phyloP scores from a whole-genome alignment of 129 eudicot species.

The Oenanthe sinensis region DNA sequence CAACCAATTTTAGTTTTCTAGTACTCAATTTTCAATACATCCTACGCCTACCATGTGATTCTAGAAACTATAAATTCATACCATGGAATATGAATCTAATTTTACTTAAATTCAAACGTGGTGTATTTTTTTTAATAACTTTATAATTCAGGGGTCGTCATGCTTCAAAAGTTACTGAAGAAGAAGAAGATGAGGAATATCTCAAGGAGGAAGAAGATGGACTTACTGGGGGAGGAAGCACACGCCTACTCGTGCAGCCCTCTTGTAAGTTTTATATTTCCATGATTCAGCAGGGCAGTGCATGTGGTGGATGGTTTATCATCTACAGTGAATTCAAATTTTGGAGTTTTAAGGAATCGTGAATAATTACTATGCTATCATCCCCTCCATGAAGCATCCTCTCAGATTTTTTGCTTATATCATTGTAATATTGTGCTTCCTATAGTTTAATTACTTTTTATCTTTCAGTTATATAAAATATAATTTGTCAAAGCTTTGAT shows the following conservation, averaged over 20 bases:
- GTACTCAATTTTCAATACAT: background rate
- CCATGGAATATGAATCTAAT: background rate
- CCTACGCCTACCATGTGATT: background rate
- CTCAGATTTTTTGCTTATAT: background rate
- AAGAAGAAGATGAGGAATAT: slow-evolving; percentile 95
- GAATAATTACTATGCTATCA: background rate
- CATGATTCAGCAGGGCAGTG: background rate
- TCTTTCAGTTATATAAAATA: background rate
- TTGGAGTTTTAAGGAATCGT: background rate
- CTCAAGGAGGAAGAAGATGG: slow-evolving; percentile 96
- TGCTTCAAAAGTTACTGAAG: slow-evolving; percentile 97
- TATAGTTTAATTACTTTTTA: background rate
- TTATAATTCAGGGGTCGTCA: slow-evolving; percentile 78
- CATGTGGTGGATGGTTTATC: background rate
- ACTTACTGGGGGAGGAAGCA: slow-evolving; percentile 71
- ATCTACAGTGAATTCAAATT: too few relatives aligned
- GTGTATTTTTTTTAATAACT: background rate
- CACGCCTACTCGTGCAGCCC: slow-evolving; percentile 83
- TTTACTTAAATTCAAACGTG: background rate
- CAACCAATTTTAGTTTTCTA: background rate
- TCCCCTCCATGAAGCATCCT: background rate
- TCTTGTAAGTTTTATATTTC: slow-evolving; percentile 54
- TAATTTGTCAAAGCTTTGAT: background rate
- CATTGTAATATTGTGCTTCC: background rate
- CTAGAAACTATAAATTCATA: background rate